Evolutionary conservation across 2,329 filamentous ascomycete genomes (phyloP).

Genomic region (Aaosphaeria pasadenensis): DNA sequence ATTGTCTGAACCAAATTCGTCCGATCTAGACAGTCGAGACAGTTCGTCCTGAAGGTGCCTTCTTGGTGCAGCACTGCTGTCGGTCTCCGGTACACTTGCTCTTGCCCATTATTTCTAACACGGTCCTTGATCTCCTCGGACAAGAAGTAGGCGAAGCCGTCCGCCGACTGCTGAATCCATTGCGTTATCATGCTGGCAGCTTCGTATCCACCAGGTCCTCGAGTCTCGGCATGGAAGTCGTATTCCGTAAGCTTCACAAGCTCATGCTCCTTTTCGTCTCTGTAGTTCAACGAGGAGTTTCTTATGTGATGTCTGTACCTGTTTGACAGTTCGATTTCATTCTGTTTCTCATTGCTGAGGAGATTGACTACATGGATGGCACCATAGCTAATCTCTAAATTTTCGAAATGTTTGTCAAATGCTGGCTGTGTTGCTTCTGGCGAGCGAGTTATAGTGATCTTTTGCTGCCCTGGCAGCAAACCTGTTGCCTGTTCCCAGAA

Average conservation of each 20-base stretch:
- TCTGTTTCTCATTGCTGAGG: constrained; percentile 83
- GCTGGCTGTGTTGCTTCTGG: constrained; percentile 88
- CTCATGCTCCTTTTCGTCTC: constrained; percentile 61
- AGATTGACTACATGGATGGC: constrained; percentile 91
- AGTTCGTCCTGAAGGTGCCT: constrained; percentile 94
- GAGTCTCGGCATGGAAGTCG: constrained; percentile 94
- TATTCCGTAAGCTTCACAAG: constrained; percentile 82
- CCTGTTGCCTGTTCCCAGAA: constrained; percentile 97
- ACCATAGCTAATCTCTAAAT: constrained; percentile 82
- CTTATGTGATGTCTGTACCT: constrained; percentile 76
- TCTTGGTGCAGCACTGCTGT: constrained; percentile 84
- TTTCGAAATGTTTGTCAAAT: constrained; percentile 91
- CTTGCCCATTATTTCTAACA: constrained; percentile 40
- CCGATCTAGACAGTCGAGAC: constrained; percentile 89
- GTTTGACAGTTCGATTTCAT: constrained; percentile 78
- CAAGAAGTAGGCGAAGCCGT: constrained; percentile 90
- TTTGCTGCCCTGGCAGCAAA: constrained; percentile 86
- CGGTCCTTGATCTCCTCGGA: constrained; percentile 67
- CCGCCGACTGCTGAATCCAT: constrained; percentile 74
- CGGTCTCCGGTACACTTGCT: constrained; percentile 38
- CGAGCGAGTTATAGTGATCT: constrained; percentile 86
- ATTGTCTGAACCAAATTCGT: constrained; percentile 97
- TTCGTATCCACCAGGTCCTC: constrained; percentile 81
- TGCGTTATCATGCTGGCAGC: constrained; percentile 80
- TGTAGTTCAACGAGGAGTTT: constrained; percentile 66